Base-by-base conservation (phyloP, 2,329 filamentous ascomycete species). In the Nigrospora sphaerica region DNA sequence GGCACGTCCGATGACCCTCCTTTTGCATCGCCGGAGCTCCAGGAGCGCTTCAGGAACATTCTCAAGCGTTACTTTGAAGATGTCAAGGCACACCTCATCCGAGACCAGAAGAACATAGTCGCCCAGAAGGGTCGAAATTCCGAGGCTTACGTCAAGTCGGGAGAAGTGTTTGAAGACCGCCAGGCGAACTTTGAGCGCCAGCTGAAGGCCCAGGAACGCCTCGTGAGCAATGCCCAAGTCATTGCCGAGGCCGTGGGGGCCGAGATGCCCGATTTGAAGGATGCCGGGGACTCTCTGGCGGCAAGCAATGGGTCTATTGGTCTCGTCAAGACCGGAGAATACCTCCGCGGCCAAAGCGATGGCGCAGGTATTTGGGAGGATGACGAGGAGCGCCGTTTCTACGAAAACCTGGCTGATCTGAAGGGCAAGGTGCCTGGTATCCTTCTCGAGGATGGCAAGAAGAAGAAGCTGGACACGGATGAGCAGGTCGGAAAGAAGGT, bases 321-420 rank as follows among this genome's bases (percentile, higher is more conserved):
- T 32, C 78, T 97, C 35, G 86, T 97, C 56, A 97, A 96, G 68
- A 86, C 91, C 12, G 88, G 89, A 1, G 92, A 97, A 56, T 97
- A 96, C 59, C 74, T 97, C 35, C 86, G 89, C 34, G 91, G 90
- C 12, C 88, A 95, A 62, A 86, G 85, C 18, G 92, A 97, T 49
- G 91, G 90, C 17, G 80, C 91, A 19, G 93, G 93, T 0, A 97
- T 98, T 52, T 98, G 93, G 93, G 91, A 96, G 69, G 93, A 98
- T 57, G 93, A 98, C 61, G 93, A 98, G 46, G 92, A 98, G 67
- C 83, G 93, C 49, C 87, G 93, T 50, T 98, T 98, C 64, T 98
- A 98, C 68, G 93, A 98, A 71, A 97, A 96, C 53, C 68, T 98
- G 12, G 86, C 95, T 12, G 93, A 98, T 61, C 72, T 98, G 14